phyloP scores from a whole-genome alignment of 768 basidiomycete species.

The Lyophyllum atratum region DNA sequence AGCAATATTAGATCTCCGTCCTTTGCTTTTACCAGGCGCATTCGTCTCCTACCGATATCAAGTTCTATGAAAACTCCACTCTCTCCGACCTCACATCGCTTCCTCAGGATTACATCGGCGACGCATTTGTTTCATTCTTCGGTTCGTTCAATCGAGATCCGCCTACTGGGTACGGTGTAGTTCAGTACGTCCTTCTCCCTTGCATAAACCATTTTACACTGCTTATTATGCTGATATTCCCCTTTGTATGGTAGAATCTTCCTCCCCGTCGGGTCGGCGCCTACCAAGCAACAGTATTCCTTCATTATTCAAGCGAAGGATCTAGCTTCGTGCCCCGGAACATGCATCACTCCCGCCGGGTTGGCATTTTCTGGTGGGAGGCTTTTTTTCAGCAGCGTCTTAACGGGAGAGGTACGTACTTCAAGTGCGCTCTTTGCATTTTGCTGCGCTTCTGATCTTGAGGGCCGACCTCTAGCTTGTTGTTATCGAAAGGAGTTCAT shows the following conservation, averaged over 20 bases:
- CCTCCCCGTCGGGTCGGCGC: constrained; percentile 18
- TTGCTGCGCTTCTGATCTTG: not conserved
- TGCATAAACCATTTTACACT: not conserved
- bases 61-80: constrained; percentile 30
- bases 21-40: constrained; percentile 35
- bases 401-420: constrained; percentile 38
- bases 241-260: constrained; percentile 18
- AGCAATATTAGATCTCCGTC: not conserved
- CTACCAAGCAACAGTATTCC: constrained; percentile 18
- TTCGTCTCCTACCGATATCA: constrained; percentile 47
- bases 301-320: constrained; percentile 42
- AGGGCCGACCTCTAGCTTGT: not conserved
- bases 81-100: constrained; percentile 19
- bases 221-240: not conserved
- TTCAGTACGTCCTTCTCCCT: constrained; percentile 27
- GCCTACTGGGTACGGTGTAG: constrained; percentile 47
- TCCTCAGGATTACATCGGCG: constrained; percentile 26
- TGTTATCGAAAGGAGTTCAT: not conserved
- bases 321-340: constrained; percentile 36
- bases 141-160: constrained; percentile 41
- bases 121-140: constrained; percentile 46
- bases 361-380: constrained; percentile 37
- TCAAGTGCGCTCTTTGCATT: not conserved
- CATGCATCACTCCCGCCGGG: constrained; percentile 43
- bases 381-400: constrained; percentile 44